Evolutionary conservation across 148 eudicot genomes (phyloP), one percentile per base, ranked within the genome.

Genomic region (Vaccinium macrocarpon): DNA sequence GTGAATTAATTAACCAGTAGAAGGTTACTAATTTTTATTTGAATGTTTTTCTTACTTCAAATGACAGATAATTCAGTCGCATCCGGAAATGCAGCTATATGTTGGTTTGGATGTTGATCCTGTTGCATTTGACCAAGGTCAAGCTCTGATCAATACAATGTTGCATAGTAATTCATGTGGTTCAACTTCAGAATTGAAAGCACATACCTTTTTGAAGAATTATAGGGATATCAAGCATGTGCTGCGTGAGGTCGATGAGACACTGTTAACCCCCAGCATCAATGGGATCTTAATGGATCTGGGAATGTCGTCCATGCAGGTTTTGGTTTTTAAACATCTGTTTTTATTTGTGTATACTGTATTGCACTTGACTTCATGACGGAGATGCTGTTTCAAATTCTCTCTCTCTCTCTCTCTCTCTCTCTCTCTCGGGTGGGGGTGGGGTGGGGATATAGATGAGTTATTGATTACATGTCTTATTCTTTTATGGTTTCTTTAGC

Each of bases 221-320:
- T 97, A 90, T 76, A 93, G 79, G 77, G 89, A 90, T 64, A 85
- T 93, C 82, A 92, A 88, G 86, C 85, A 84, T 85, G 96, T 83
- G 79, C 85, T 97, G 62, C 81, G 68, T 82, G 94, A 88, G 80
- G 92, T 89, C 86, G 98, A 93, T 56, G 92, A 89, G 84, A 83
- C 89, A 42, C 87, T 91, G 51, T 78, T 88, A 79, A 64, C 61
- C 55, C 66, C 88, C 56, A 97, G 96, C 48, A 89, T 95, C 79
- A 89, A 95, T 87, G 99, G 98, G 78, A 95, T 97, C 83, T 83
- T 97, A 83, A 92, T 97, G 99, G 99, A 97, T 87, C 91, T 97
- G 82, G 99, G 99, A 79, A 95, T 97, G 96, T 97, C 99, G 23
- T 97, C 99, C 74, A 97, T 97, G 99, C 99, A 97, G 98, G 99